Base-by-base conservation (phyloP, 371 early-diverging fungal species). In the Gilbertella persicaria region DNA sequence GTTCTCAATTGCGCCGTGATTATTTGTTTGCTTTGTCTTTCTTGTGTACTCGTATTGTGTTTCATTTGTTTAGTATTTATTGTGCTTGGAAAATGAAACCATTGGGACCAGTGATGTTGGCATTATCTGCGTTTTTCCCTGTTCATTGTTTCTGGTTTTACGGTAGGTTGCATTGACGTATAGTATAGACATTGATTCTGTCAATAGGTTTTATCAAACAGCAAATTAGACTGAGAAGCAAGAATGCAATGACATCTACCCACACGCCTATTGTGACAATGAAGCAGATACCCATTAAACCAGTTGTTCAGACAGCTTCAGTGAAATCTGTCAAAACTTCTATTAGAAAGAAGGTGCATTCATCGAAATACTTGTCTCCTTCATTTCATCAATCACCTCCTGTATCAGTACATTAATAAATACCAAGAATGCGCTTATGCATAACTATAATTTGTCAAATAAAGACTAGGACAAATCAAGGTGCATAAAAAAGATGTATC, bases 91-190 rank as follows among this genome's bases (percentile, higher is more conserved):
- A 29, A 12, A 50, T 58, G 29, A 26, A 54, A 10, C 50, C 55
- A 3, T 58, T 54, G 30, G 49, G 60, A 4, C 39, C 55, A 2
- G 39, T 65, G 5, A 45, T 59, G 16, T 48, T 41, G 13, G 59
- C 60, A 14, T 43, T 66, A 14, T 39, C 52, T 19, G 40, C 46
- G 1, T 62, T 71, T 36, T 73, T 67, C 41, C 70, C 78, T n/a
- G 51, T 73, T 14, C 78, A 78, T 48, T 64, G 69, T 28, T 71
- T 60, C 38, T 78, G 78, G 78, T 78, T 78, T 47, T 70, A 66
- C 47, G 74, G 78, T 77, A 66, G 26, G 44, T 45, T 6, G 5
- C 5, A 33, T 26, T 13, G n/a, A 37, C 7, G 12, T 12, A 17
- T 17, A 30, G 8, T 25, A 36, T 30, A 13, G 26, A 33, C 16